Base-by-base conservation (phyloP, 2,329 filamentous ascomycete genomes). In the Cladophialophora chaetospira region DNA sequence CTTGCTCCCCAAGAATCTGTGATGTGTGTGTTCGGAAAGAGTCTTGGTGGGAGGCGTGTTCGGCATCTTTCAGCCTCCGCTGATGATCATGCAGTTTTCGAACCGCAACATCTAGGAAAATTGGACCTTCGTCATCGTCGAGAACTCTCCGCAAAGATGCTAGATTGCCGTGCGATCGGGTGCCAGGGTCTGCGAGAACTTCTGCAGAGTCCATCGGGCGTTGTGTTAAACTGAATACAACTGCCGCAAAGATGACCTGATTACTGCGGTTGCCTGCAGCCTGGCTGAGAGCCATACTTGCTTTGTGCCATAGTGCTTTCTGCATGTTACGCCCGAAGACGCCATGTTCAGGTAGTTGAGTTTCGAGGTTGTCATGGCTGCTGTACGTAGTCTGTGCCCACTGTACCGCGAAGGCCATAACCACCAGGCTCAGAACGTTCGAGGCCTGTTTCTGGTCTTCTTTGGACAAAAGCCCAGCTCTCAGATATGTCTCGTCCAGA, bases 201-300 rank as follows among this genome's bases (percentile, higher is more conserved):
- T 50, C 52, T 2, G 26, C 31, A 19, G 36, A 28, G 3, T 72
- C 65, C 13, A 70, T 58, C 6, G 74, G 74, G 46, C 69, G 70
- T 60, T 77, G 75, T 1, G 74, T 75, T 52, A 77, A 62, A n/a
- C 74, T 74, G 57, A 77, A 77, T 5, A 77, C 73, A 10, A 77
- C 73, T 28, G 75, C 72, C 15, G 75, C 75, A 38, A 77, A 73
- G 2, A 72, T 71, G 6, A 77, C 67, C 2, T 69, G 57, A 76
- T 76, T 1, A 75, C 77, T 10, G 73, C n/a, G 71, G 10, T 75
- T 72, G 2, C 68, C 70, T 5, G 68, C 64, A 1, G 72, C 72
- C 17, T 70, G 63, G 33, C 73, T 67, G 29, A 77, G 60, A 9
- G 72, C 73, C 8, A 68, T 65, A 2, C 69, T 68, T 29, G 75